A percentile compares a stretch with the other conserved stretches of the same genome.
These are phyloP conservation scores for Saraca asoca DNA, from an alignment of 331 rosid species.

Conservation along the genomic window DNA sequence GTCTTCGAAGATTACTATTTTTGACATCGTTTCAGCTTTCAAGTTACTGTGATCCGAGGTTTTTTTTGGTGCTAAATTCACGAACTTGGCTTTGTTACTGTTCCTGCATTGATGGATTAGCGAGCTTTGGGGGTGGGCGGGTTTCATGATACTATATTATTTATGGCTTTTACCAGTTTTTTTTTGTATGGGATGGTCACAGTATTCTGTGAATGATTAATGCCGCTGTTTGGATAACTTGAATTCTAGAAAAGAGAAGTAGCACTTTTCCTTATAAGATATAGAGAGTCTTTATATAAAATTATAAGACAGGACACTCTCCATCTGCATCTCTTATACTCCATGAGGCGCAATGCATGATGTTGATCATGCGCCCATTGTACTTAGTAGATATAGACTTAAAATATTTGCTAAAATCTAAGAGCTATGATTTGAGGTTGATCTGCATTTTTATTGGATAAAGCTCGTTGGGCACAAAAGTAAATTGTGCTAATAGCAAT, in stretches of 20 bases:
- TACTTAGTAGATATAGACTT: not conserved
- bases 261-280: not conserved
- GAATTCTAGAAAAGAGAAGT: not conserved
- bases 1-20: not conserved
- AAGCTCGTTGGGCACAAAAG: slow-evolving; percentile 3
- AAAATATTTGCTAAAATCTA: not conserved
- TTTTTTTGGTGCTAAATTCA: slow-evolving; percentile 14
- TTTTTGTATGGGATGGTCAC: not conserved
- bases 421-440: slow-evolving; percentile 16
- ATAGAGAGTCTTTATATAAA: too few species aligned
- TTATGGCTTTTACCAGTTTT: not conserved
- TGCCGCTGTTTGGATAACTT: slow-evolving; percentile 19
- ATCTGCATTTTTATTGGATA: not conserved
- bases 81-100: not conserved
- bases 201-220: not conserved
- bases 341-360: not conserved
- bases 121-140: not conserved
- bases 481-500: not conserved
- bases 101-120: slow-evolving; percentile 20
- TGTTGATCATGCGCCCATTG: not conserved
- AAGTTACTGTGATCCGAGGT: slow-evolving; percentile 27
- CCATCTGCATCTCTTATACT: not conserved
- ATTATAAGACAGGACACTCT: too few species aligned
- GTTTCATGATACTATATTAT: not conserved
- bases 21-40: slow-evolving; percentile 1